Evolutionary conservation across 2,329 filamentous ascomycete species (phyloP), one percentile per base, ranked within the genome.

Genomic region (Lachnellula willkommii): DNA sequence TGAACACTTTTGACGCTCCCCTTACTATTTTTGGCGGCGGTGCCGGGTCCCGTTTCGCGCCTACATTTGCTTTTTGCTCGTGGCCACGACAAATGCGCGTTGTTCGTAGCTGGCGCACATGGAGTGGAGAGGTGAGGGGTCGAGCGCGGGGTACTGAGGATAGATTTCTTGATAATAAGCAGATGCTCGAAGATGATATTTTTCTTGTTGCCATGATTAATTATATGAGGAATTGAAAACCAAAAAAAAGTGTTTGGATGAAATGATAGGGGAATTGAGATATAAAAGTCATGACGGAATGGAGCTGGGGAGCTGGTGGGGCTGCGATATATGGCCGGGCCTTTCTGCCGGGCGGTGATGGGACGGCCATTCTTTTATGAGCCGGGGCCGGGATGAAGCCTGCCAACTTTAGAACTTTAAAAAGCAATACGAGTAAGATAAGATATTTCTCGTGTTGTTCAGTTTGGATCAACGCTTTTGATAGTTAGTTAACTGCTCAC

Each of bases 1-100:
- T 66, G 24, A 59, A 68, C 12, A 68, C 32, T 50, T 68, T 68
- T 14, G 61, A 64, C 7, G 42, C 52, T 4, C 64, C 63, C 35
- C 65, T 52, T 4, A 61, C 55, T 50, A 63, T 50, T 35, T 61
- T 60, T 3, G 65, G 63, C 7, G 62, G 61, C 14, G 28, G 61
- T 14, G 28, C 28, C 4, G 61, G 37, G 58, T 63, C 61, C 45
- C 62, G 39, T 49, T 64, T 64, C 28, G 53, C 54, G 12, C 55
- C 57, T 17, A 56, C 57, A 48, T 66, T 65, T 36, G 64, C 57
- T 49, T 62, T 60, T 37, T 62, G 59, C 45, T 64, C 59, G 14
- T 51, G 55, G 28, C 26, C 26, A 28, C 6, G 8, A 20, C 56
- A 28, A 49, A 50, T 50, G 9, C 50, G 15, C 15, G 59, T 60